Conservation (phyloP, 2,329 filamentous ascomycete genomes). For the Cercospora janseana region DNA sequence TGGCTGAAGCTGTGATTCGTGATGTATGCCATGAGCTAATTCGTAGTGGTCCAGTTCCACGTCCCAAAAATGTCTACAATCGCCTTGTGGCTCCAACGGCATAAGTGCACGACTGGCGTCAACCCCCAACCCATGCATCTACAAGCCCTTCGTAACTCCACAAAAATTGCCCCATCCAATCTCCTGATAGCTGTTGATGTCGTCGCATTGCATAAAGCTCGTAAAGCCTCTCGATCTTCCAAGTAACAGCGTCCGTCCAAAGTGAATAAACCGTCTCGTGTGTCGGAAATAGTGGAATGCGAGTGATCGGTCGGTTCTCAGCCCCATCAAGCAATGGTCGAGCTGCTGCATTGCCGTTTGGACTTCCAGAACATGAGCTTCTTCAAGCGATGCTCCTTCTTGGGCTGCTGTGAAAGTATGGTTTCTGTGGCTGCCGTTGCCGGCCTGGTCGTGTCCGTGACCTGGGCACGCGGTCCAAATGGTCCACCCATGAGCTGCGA, state of each 20-base stretch:
- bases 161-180: constrained; percentile 16
- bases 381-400: constrained; percentile 67
- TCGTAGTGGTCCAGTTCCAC: constrained; percentile 12
- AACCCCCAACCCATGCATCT: constrained; percentile 13
- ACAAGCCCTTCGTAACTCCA: constrained; percentile 20
- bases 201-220: constrained; percentile 20
- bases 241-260: constrained; percentile 1
- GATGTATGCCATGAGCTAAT: background rate
- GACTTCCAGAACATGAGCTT: constrained; percentile 78
- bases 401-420: constrained; percentile 60
- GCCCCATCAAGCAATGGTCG: constrained; percentile 22
- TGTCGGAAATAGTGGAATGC: too few species aligned
- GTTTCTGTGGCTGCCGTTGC: constrained; percentile 52
- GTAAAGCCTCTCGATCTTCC: constrained; percentile 7
- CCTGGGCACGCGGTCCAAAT: constrained; percentile 50
- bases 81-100: constrained; percentile 5
- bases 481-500: constrained; percentile 73
- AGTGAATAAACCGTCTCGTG: background rate
- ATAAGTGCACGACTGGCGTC: constrained; percentile 14
- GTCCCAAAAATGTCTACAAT: background rate
- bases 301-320: too few species aligned
- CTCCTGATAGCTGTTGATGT: constrained; percentile 3
- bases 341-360: constrained; percentile 40
- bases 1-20: background rate
- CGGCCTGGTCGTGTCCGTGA: constrained; percentile 35